Evolutionary conservation across 495 filamentous ascomycete species (phyloP).

Genomic region (Platismatia glauca): DNA sequence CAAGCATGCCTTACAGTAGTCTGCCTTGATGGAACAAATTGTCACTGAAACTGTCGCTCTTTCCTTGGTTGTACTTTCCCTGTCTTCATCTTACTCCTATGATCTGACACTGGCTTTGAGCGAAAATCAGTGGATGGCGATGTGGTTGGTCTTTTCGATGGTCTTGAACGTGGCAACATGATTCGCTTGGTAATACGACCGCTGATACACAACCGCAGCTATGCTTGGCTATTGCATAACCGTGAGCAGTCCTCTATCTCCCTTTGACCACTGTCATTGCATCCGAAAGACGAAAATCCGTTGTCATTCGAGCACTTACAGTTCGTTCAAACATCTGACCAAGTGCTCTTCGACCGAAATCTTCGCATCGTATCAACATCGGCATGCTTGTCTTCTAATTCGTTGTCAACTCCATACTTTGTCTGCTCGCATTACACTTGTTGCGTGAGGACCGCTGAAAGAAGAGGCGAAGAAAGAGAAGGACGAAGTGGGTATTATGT

Average conservation of each 20-base stretch:
- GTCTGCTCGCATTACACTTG: slow-evolving; percentile 52
- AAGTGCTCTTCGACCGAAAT: slow-evolving; percentile 54
- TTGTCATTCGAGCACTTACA: not conserved
- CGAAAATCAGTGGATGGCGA: slow-evolving; percentile 41
- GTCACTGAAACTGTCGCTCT: not conserved
- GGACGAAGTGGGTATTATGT: slow-evolving; percentile 6
- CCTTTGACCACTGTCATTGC: not conserved
- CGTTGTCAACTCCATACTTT: slow-evolving; percentile 46
- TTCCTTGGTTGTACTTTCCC: not conserved
- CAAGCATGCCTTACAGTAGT: too few relatives aligned
- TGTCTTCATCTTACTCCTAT: too few relatives aligned
- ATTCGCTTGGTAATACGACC: slow-evolving; percentile 53
- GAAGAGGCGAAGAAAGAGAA: slow-evolving; percentile 16
- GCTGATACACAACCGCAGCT: slow-evolving; percentile 56
- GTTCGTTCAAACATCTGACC: slow-evolving; percentile 55
- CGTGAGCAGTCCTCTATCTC: slow-evolving; percentile 9
- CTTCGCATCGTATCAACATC: slow-evolving; percentile 55
- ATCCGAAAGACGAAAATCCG: not conserved
- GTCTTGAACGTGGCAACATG: slow-evolving; percentile 58
- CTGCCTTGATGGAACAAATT: too few relatives aligned
- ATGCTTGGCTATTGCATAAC: slow-evolving; percentile 60
- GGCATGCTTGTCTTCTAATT: slow-evolving; percentile 56
- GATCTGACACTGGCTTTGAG: not conserved
- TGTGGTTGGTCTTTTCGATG: slow-evolving; percentile 71
- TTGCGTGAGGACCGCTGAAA: slow-evolving; percentile 46